Conservation (phyloP, 257 asterid species). For the Solanum chmielewskii region DNA sequence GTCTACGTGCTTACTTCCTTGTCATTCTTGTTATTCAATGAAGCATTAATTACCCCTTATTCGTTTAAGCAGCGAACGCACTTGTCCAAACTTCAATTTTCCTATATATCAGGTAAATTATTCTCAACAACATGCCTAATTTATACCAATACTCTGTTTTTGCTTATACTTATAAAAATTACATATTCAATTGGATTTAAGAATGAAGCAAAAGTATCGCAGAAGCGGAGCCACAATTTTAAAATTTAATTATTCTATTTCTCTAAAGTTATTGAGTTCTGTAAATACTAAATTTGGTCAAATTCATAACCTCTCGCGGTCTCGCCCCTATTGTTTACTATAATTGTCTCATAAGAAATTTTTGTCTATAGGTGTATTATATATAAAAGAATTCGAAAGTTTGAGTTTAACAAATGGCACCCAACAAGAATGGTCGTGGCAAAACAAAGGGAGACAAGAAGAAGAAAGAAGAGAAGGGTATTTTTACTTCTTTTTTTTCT, state of each 20-base stretch:
- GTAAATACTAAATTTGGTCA: neutral
- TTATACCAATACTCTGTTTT: neutral
- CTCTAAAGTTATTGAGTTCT: neutral
- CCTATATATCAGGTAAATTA: slow-evolving; percentile 26
- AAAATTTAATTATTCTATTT: neutral
- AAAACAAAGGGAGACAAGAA: slow-evolving; percentile 85
- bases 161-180: neutral
- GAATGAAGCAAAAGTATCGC: neutral
- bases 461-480: slow-evolving; percentile 94
- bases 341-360: neutral
- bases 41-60: neutral
- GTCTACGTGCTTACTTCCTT: neutral
- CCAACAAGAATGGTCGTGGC: slow-evolving; percentile 71
- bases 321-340: neutral
- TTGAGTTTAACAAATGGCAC: slow-evolving; percentile 51
- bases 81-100: slow-evolving; percentile 18
- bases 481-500: neutral
- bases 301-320: neutral
- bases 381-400: neutral
- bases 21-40: slow-evolving; percentile 21
- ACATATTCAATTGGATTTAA: neutral
- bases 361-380: neutral
- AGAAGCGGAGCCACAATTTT: neutral
- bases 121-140: neutral
- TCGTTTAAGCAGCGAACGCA: neutral